These are phyloP conservation scores for Lyophyllum decastes DNA, from an alignment of 768 basidiomycete genomes.

Conservation along the genomic window DNA sequence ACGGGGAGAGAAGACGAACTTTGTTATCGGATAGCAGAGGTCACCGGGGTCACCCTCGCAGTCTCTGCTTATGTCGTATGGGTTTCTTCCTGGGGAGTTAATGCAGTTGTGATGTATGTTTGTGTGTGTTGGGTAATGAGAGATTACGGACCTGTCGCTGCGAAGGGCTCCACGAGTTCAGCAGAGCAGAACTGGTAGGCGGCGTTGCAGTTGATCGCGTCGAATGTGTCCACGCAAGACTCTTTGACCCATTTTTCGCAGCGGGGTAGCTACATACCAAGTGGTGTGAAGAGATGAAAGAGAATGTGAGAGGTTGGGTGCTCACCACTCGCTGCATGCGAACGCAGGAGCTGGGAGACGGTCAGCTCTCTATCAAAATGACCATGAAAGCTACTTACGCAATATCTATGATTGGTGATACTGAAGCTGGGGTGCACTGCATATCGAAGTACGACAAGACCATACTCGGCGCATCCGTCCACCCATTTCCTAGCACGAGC, in stretches of 20 bases:
- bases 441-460: conserved; percentile 45
- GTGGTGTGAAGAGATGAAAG: background rate
- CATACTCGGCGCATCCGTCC: conserved; percentile 56
- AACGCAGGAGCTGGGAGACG: conserved; percentile 46
- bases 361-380: conserved; percentile 22
- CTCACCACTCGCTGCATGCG: conserved; percentile 60
- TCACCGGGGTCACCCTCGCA: conserved; percentile 52
- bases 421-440: conserved; percentile 52
- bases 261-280: conserved; percentile 54
- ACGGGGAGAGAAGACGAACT: conserved; percentile 17
- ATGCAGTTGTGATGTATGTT: background rate
- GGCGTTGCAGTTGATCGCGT: conserved; percentile 64
- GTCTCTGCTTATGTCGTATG: conserved; percentile 68
- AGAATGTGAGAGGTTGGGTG: conserved; percentile 3
- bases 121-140: background rate
- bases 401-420: conserved; percentile 47
- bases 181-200: conserved; percentile 62
- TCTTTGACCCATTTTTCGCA: conserved; percentile 58
- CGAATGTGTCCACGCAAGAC: conserved; percentile 64
- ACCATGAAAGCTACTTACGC: conserved; percentile 44
- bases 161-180: conserved; percentile 45
- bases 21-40: conserved; percentile 61
- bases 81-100: conserved; percentile 42
- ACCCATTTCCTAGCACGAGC: conserved; percentile 52
- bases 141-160: conserved; percentile 37